Base-by-base conservation (phyloP, 306 rosid species). In the Luffa acutangula region DNA sequence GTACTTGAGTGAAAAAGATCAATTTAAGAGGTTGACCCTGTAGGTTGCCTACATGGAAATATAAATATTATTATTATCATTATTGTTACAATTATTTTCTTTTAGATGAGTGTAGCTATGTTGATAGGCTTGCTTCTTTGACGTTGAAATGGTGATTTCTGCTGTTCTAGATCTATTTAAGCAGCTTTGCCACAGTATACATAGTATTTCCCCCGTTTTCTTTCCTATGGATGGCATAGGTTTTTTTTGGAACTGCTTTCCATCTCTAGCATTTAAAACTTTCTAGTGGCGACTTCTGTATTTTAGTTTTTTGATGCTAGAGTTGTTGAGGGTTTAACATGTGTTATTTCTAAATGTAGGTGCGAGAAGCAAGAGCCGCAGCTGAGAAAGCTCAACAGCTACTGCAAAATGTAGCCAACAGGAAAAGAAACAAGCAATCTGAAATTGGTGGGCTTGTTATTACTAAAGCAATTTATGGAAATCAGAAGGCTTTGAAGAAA, bases 361-460 rank as follows among this genome's bases (percentile, higher is more conserved):
- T 93, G 76, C 82, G 49, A 77, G 93, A 93, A 90, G 96, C 91
- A 65, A 86, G 86, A 88, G 87, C 91, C 0, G 89, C 97, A 11
- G 94, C 97, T n/a, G 96, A 90, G 80, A 93, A 93, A 84, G 94
- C 99, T 77, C 97, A 96, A 90, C 86, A 87, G 79, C 87, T 96
- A 77, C 90, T 88, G 72, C 87, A 90, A 80, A 89, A 86, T 83
- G 97, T 96, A 75, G 96, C 98, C 69, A 90, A 83, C 75, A 90
- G 99, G 89, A 93, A 96, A 91, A 92, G 71, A 85, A 87, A 65
- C 80, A 90, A 36, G 84, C 99, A 96, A 85, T 82, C 82, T 82
- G 99, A 93, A 87, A 85, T 81, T 25, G 87, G 87, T 9, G 97
- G 99, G 57, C 85, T 93, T 79, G 91, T 93, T 75, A 86, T 96